Evolutionary conservation across 2,329 filamentous ascomycete genomes (phyloP).

Genomic region (Penicillium sp.): DNA sequence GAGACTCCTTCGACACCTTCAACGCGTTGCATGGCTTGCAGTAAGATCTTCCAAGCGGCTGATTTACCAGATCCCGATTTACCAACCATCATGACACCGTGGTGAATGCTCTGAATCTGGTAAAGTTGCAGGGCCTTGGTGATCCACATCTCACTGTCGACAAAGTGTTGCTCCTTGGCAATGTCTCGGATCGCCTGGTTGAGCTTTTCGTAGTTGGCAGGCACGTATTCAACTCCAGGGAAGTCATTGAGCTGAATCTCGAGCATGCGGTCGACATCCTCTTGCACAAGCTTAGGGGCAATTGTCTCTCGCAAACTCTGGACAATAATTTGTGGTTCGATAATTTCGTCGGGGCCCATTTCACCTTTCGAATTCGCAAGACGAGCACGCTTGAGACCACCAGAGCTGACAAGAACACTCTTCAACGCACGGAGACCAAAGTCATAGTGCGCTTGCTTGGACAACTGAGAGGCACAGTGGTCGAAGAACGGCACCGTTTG

Average conservation of each 20-base stretch:
- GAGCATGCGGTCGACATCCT: constrained; percentile 86
- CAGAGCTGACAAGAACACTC: constrained; percentile 97
- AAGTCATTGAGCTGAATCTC: constrained; percentile 83
- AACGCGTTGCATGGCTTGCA: constrained; percentile 87
- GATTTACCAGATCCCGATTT: constrained; percentile 98
- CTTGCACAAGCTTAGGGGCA: constrained; percentile 91
- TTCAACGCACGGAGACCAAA: constrained; percentile 97
- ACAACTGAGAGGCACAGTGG: constrained; percentile 75
- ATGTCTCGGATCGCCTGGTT: constrained; percentile 79
- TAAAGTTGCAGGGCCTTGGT: constrained; percentile 96
- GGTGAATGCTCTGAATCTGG: constrained; percentile 96
- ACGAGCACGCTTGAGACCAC: constrained; percentile 82
- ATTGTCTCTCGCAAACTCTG: constrained; percentile 99
- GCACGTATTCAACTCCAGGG: constrained; percentile 89
- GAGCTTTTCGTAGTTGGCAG: constrained; percentile 78
- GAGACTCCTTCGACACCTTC: constrained; percentile 92
- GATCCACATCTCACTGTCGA: constrained; percentile 94
- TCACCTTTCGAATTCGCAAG: constrained; percentile 61
- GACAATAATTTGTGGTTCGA: constrained; percentile 97
- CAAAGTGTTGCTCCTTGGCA: constrained; percentile 80
- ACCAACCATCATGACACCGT: constrained; percentile 99
- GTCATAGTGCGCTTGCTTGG: constrained; percentile 98
- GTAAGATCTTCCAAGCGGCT: constrained; percentile 85
- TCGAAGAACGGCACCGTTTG: constrained; percentile 99
- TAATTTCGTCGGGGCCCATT: constrained; percentile 66